A percentile compares a stretch with the other conserved stretches of the same genome.
Conservation (phyloP, 129 eudicot species). For the Flaveria ramosissima region DNA sequence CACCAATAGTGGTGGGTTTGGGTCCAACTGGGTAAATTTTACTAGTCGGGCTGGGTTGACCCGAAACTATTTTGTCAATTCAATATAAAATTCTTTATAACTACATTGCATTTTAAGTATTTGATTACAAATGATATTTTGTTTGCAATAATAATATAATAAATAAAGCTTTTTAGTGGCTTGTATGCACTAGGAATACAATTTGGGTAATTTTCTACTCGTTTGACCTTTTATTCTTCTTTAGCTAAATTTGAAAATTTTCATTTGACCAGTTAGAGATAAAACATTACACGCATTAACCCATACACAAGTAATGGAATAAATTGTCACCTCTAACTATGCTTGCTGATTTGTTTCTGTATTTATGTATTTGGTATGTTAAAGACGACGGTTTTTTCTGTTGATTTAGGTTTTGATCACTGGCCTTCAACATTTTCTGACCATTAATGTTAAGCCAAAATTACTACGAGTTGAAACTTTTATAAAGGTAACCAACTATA, state of each 20-base stretch:
- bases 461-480: conserved; percentile 78
- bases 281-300: background rate
- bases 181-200: background rate
- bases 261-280: background rate
- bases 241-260: background rate
- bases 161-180: background rate
- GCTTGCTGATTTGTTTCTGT: conserved; percentile 6
- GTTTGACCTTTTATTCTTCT: background rate
- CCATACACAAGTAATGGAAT: conserved; percentile 8
- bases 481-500: conserved; percentile 63
- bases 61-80: background rate
- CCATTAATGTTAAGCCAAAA: conserved; percentile 70
- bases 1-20: background rate
- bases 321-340: conserved; percentile 3
- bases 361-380: conserved; percentile 5
- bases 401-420: conserved; percentile 81
- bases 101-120: background rate
- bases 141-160: background rate
- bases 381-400: conserved; percentile 7
- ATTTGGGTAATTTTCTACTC: background rate
- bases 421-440: conserved; percentile 83
- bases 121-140: background rate
- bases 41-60: background rate
- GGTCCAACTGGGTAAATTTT: background rate
- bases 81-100: background rate